Conservation (phyloP, 2,329 filamentous ascomycete genomes). For the Alternaria alternata region DNA sequence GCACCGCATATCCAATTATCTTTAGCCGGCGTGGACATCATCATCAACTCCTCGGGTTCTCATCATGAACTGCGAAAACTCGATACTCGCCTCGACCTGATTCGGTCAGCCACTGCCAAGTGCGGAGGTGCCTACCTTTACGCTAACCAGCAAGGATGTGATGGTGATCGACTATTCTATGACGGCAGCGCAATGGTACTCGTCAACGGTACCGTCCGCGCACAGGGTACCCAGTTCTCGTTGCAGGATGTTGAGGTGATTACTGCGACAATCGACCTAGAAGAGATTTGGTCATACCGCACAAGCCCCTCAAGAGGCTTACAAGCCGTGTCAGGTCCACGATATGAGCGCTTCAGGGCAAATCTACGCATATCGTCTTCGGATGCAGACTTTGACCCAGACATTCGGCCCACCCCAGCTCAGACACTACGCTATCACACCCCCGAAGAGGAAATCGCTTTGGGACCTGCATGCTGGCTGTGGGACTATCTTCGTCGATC, state of each 20-base stretch:
- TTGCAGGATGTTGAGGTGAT: slow-evolving; percentile 63
- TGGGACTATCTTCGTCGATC: slow-evolving; percentile 69
- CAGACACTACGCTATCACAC: slow-evolving; percentile 43
- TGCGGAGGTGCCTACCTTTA: slow-evolving; percentile 62
- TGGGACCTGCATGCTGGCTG: slow-evolving; percentile 71
- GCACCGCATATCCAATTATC: slow-evolving; percentile 9
- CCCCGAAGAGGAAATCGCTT: slow-evolving; percentile 70
- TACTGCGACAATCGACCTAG: slow-evolving; percentile 67
- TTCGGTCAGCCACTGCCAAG: slow-evolving; percentile 71
- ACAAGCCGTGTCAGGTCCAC: slow-evolving; percentile 62
- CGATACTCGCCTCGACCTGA: slow-evolving; percentile 68
- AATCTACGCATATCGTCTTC: slow-evolving; percentile 55
- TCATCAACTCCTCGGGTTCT: slow-evolving; percentile 63
- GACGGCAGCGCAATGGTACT: slow-evolving; percentile 69
- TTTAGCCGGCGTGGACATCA: slow-evolving; percentile 61
- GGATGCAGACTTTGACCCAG: slow-evolving; percentile 55
- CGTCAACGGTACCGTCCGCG: slow-evolving; percentile 68
- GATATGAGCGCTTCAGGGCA: slow-evolving; percentile 58
- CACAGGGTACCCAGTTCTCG: slow-evolving; percentile 72
- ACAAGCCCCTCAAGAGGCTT: slow-evolving; percentile 63
- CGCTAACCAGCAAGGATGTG: slow-evolving; percentile 64
- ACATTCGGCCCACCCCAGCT: slow-evolving; percentile 55
- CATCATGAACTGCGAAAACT: slow-evolving; percentile 76
- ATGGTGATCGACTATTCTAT: slow-evolving; percentile 46
- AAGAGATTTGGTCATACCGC: slow-evolving; percentile 72